phyloP scores from a whole-genome alignment of 2,329 filamentous ascomycete genomes.

The Scorias spongiosa region DNA sequence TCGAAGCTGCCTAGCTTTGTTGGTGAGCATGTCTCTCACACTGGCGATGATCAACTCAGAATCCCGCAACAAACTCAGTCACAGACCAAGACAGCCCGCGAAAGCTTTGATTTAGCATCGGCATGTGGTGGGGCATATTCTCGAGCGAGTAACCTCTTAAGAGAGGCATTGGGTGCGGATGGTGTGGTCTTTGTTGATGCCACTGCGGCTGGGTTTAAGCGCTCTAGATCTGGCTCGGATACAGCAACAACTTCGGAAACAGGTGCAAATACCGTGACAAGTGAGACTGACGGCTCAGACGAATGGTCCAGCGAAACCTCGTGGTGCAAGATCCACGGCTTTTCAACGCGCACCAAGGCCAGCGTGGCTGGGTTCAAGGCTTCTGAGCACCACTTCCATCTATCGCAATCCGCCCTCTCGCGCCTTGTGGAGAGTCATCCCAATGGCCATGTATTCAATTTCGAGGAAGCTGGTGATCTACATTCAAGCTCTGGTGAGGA shows the following conservation, averaged over 20 bases:
- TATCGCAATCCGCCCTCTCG: background rate
- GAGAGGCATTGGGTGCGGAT: constrained; percentile 30
- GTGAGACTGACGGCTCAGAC: background rate
- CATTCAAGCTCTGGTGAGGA: constrained; percentile 9
- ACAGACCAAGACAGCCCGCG: background rate
- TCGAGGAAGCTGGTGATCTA: constrained; percentile 8
- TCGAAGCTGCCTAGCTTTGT: background rate
- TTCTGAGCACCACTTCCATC: constrained; percentile 29
- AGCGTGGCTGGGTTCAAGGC: constrained; percentile 36
- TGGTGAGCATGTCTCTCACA: background rate
- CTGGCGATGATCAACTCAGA: background rate
- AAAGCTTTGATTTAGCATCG: background rate
- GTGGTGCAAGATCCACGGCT: background rate
- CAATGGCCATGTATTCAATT: constrained; percentile 13
- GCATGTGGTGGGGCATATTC: constrained; percentile 22
- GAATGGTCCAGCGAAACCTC: background rate
- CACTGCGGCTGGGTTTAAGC: constrained; percentile 5
- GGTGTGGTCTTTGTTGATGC: constrained; percentile 29
- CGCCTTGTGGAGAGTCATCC: constrained; percentile 10
- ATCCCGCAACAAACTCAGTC: background rate
- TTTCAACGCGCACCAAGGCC: constrained; percentile 5
- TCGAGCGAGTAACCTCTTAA: constrained; percentile 33
- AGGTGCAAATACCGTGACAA: background rate
- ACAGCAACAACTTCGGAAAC: background rate
- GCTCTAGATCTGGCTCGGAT: background rate